These are phyloP conservation scores for Vitis labrusca DNA, from an alignment of 164 flowering plant genomes.

Conservation along the genomic window DNA sequence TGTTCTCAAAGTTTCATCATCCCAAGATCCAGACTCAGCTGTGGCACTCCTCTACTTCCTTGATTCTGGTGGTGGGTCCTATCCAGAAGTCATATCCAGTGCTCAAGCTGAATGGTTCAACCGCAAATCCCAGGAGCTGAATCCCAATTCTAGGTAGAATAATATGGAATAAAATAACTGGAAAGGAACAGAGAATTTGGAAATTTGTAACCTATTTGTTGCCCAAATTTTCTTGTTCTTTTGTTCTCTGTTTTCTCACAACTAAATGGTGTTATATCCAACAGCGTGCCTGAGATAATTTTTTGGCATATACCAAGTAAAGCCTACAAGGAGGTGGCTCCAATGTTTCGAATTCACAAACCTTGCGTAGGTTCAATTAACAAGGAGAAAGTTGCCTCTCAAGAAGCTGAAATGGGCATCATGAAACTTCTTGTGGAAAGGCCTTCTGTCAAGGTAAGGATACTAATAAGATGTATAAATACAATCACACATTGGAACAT, in stretches of 20 bases:
- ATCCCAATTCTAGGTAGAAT: slow-evolving; percentile 66
- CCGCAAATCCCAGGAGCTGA: slow-evolving; percentile 50
- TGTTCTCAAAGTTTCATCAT: slow-evolving; percentile 55
- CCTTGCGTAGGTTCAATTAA: slow-evolving; percentile 90
- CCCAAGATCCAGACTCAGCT: slow-evolving; percentile 30
- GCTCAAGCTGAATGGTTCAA: slow-evolving; percentile 83
- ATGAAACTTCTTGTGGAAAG: slow-evolving; percentile 61
- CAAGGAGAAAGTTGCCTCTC: slow-evolving; percentile 69
- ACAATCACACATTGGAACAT: too few relatives aligned
- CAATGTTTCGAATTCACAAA: slow-evolving; percentile 33
- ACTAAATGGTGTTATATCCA: not conserved
- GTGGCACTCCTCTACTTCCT: slow-evolving; percentile 67
- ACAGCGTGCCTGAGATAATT: slow-evolving; percentile 77
- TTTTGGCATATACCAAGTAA: slow-evolving; percentile 94
- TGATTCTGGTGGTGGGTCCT: slow-evolving; percentile 95
- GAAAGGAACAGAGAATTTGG: not conserved
- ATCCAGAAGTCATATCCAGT: slow-evolving; percentile 78
- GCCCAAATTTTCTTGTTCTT: not conserved
- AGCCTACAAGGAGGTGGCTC: slow-evolving; percentile 70
- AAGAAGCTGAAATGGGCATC: slow-evolving; percentile 79
- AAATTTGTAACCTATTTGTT: too few relatives aligned
- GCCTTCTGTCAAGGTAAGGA: slow-evolving; percentile 70
- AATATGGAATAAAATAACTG: not conserved
- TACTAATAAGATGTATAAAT: not conserved
- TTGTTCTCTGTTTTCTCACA: not conserved